These are phyloP conservation scores for Trametes pubescens DNA, from an alignment of 1,284 basidiomycete species.

Conservation along the genomic window DNA sequence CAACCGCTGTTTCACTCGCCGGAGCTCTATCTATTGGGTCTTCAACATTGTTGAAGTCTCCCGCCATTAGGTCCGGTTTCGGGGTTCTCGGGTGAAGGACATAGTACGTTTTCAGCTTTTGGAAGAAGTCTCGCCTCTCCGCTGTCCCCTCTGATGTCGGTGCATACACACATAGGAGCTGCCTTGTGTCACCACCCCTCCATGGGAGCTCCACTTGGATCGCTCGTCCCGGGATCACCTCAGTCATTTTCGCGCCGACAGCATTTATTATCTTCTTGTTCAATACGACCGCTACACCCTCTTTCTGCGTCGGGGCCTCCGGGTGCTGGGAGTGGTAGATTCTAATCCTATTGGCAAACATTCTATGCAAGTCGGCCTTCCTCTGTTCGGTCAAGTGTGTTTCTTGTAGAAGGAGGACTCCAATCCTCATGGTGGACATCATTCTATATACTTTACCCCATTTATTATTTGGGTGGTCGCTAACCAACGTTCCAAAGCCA, in stretches of 20 bases:
- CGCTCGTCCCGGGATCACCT: conserved; percentile 1
- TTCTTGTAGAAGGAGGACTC: conserved; percentile 13
- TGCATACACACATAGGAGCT: conserved; percentile 47
- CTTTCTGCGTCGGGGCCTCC: conserved; percentile 4
- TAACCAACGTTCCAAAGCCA: neutral
- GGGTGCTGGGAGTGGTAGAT: conserved; percentile 10
- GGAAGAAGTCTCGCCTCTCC: conserved; percentile 45
- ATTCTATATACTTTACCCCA: conserved; percentile 2
- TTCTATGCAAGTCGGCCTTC: neutral
- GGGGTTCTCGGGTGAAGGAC: conserved; percentile 15
- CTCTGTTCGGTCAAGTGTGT: conserved; percentile 12
- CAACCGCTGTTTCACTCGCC: conserved; percentile 6
- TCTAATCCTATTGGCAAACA: neutral
- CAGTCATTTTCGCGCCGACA: neutral
- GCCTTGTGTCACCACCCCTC: conserved; percentile 26
- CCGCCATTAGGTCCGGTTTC: conserved; percentile 45
- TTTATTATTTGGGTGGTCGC: neutral
- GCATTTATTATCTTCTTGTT: conserved; percentile 3
- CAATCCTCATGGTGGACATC: conserved; percentile 5
- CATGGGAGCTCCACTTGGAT: conserved; percentile 22
- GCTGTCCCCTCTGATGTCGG: conserved; percentile 38
- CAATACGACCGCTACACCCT: conserved; percentile 6
- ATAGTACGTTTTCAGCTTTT: conserved; percentile 26
- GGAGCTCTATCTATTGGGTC: conserved; percentile 41
- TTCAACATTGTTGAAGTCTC: too few species aligned